Percentiles rank a stretch among this genome's conserved stretches.
These are phyloP conservation scores for Auricularia cornea DNA, from an alignment of 768 basidiomycete genomes.

Conservation along the genomic window DNA sequence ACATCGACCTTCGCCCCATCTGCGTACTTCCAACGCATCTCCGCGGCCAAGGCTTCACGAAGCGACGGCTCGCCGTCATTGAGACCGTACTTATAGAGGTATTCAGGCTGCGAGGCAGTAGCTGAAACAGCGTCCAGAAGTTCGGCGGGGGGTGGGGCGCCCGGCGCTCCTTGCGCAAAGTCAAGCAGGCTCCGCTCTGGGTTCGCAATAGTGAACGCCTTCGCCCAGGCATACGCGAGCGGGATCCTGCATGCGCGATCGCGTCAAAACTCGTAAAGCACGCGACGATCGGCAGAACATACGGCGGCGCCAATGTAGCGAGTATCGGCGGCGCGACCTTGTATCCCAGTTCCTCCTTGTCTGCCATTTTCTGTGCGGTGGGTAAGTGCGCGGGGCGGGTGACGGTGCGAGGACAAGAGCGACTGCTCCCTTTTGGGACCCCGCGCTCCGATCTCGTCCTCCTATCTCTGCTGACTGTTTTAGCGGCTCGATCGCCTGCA, in stretches of 20 bases:
- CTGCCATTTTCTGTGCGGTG: too few species aligned
- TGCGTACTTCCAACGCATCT: slow-evolving; percentile 55
- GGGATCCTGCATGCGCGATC: neutral
- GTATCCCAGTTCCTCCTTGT: too few species aligned
- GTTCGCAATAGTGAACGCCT: neutral
- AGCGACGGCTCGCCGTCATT: slow-evolving; percentile 51
- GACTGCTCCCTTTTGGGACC: neutral
- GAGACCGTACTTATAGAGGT: slow-evolving; percentile 46
- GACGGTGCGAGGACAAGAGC: slow-evolving; percentile 21
- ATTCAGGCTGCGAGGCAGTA: neutral
- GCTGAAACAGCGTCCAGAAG: slow-evolving; percentile 13
- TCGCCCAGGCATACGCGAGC: neutral
- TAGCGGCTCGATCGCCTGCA: too few species aligned
- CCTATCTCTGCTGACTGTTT: neutral
- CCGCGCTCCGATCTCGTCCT: neutral
- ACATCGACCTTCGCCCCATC: slow-evolving; percentile 34
- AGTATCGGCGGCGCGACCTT: too few species aligned
- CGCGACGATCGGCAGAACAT: too few species aligned
- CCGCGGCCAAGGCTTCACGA: slow-evolving; percentile 43
- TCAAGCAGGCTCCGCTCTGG: neutral
- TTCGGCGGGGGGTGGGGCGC: slow-evolving; percentile 18
- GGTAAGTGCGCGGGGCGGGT: slow-evolving; percentile 30
- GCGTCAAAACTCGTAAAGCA: too few species aligned
- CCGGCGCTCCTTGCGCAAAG: neutral
- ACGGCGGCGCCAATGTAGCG: too few species aligned